Evolutionary conservation across 805 yeast species (phyloP), one percentile per base, ranked within the genome.

Genomic region (Lipomyces starkeyi): DNA sequence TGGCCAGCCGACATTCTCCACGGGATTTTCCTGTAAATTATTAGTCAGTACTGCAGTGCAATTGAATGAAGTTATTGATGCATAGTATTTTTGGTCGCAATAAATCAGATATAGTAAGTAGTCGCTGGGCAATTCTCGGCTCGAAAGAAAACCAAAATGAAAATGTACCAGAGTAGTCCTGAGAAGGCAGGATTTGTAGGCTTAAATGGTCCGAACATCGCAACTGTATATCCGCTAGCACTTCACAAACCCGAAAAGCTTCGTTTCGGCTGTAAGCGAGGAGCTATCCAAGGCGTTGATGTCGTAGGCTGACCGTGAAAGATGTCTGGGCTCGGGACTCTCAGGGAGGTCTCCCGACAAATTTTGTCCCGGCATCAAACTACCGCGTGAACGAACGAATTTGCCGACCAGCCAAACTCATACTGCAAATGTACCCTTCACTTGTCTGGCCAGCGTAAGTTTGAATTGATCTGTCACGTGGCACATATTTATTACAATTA

Each of bases 1-100:
- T 93, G 97, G 13, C 85, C 86, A 47, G 83, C 81, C 2, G 97
- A 90, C 85, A 94, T 82, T 70, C 91, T 85, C 86, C 91, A 89
- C 68, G 94, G 90, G 62, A 82, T 83, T 78, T 89, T 90, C 91
- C 88, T 85, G 63, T 75, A 62, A 11, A 37, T 37, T 37, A n/a
- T 11, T 66, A 17, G 60, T 66, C 59, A 55, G 29, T 47, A 49
- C n/a, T 29, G 25, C n/a, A 2, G 4, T 52, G 55, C 22, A 17
- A 52, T n/a, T 27, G 29, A 27, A 27, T 27, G 27, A 25, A 25
- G 2, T 27, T 27, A 27, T 27, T 27, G 29, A 27, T 27, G 29
- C 29, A 27, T 4, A 27, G 29, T 27, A 27, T 29, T 29, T 5
- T 29, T 4, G n/a, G n/a, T 4, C 7, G 32, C 32, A 29, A 29